Evolutionary conservation across 2,329 filamentous ascomycete species (phyloP), one percentile per base, ranked within the genome.

Genomic region (Arthrobotrys conoides): DNA sequence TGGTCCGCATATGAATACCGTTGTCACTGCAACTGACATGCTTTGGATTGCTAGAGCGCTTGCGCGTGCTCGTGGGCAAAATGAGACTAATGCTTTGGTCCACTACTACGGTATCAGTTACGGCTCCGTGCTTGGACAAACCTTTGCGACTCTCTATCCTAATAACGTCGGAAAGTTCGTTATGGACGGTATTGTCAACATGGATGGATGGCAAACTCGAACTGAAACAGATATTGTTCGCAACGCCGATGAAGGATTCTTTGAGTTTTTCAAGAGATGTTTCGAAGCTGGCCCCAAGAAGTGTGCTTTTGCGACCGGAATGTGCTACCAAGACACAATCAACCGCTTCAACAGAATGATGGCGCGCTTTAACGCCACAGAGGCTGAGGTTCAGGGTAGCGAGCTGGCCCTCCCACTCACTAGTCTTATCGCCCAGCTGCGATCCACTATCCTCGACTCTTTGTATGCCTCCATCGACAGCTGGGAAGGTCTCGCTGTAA

Each of bases 61-160:
- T 8, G 73, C 73, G 27, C 73, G 73, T 14, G 36, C 57, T 10
- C 33, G 67, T 10, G 27, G 67, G 1, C 38, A 72, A 44, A 44
- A 49, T 10, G 63, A 67, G 5, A 51, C 46, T 8, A 66, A 68
- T 1, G 63, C 64, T 4, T 22, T 72, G 0, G 75, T 79, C 4
- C 24, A 79, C 36, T 79, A 53, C 27, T 72, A 72, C 24, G 75
- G 75, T 41, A 30, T 64, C 24, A 79, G 75, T 36, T 79, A 79
- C 22, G 75, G 75, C 3, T 65, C 75, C 36, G 69, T 73, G 5
- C 61, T 79, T 4, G 75, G 75, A 3, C 75, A 79, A 46, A 66
- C 57, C 0, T 79, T 79, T 51, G 68, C 69, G 0, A 69, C 68
- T 10, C 20, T 79, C 22, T 79, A 79, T n/a, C 75, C 68, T 1